Percentiles rank a stretch among this genome's conserved stretches.
These are phyloP conservation scores for Proliferodiscus dingleyae DNA, from an alignment of 2,329 filamentous ascomycete species.

Conservation along the genomic window DNA sequence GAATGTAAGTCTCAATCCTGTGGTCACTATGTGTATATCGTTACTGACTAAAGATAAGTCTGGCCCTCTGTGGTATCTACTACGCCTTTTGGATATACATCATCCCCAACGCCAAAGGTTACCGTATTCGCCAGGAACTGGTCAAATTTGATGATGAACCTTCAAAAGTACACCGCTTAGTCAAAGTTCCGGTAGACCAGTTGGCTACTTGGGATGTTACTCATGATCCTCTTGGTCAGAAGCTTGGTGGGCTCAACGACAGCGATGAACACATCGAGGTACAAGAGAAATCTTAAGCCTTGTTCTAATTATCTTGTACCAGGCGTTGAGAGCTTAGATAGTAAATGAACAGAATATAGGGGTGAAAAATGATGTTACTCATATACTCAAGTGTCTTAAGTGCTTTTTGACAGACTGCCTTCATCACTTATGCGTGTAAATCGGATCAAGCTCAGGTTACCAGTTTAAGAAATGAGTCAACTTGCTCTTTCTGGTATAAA, in stretches of 20 bases:
- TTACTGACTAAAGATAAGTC: slow-evolving; percentile 31
- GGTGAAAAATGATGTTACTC: no score
- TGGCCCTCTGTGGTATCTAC: slow-evolving; percentile 50
- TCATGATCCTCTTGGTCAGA: slow-evolving; percentile 43
- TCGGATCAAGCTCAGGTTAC: no score
- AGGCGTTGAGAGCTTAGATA: no score
- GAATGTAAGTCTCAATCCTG: slow-evolving; percentile 47
- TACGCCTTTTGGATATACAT: slow-evolving; percentile 55
- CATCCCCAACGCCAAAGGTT: slow-evolving; percentile 48
- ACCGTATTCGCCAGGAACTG: slow-evolving; percentile 51
- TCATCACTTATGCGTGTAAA: no score
- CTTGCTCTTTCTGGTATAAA: no score
- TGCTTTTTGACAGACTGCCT: no score
- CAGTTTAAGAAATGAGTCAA: no score
- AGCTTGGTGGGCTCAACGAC: background rate
- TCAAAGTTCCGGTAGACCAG: slow-evolving; percentile 48
- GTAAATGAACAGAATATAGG: no score
- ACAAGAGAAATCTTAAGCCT: no score
- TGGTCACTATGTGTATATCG: background rate
- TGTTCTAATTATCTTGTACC: no score
- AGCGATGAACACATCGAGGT: no score
- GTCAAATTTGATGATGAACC: slow-evolving; percentile 44
- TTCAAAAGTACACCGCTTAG: slow-evolving; percentile 41
- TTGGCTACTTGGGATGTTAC: slow-evolving; percentile 52
- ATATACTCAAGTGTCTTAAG: no score